These are phyloP conservation scores for Bonia amplexicaulis DNA, from an alignment of 176 grass and related monocot genomes.

Conservation along the genomic window DNA sequence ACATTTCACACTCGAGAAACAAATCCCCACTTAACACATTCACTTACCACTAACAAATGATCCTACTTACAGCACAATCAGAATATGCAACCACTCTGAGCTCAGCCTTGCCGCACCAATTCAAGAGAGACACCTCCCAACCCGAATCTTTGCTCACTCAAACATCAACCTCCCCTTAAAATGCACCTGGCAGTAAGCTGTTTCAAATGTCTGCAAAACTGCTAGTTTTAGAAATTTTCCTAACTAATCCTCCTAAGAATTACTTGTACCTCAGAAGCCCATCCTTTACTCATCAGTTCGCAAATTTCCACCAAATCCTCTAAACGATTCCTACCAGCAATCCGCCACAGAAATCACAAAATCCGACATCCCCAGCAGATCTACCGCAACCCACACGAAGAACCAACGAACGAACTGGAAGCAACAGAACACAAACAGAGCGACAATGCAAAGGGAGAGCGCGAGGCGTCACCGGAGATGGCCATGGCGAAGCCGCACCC, in stretches of 20 bases:
- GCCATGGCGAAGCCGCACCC: constrained; percentile 98
- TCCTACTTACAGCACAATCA: not conserved
- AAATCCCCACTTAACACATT: constrained; percentile 6
- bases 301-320: not conserved
- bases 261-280: not conserved
- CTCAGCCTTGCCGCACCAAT: not conserved
- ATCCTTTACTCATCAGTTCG: not conserved
- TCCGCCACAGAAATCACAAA: not conserved
- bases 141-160: not conserved
- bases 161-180: not conserved
- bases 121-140: not conserved
- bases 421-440: not conserved
- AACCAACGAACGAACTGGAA: not conserved
- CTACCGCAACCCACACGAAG: not conserved
- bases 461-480: constrained; percentile 64
- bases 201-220: not conserved
- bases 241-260: not conserved
- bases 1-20: not conserved
- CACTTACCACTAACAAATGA: not conserved
- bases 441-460: constrained; percentile 7
- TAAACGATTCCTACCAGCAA: not conserved
- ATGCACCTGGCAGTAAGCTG: not conserved
- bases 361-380: constrained; percentile 18
- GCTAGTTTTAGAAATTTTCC: not conserved
- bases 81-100: not conserved